These are phyloP conservation scores for Amanita brunnescens DNA, from an alignment of 768 basidiomycete genomes.

Conservation along the genomic window DNA sequence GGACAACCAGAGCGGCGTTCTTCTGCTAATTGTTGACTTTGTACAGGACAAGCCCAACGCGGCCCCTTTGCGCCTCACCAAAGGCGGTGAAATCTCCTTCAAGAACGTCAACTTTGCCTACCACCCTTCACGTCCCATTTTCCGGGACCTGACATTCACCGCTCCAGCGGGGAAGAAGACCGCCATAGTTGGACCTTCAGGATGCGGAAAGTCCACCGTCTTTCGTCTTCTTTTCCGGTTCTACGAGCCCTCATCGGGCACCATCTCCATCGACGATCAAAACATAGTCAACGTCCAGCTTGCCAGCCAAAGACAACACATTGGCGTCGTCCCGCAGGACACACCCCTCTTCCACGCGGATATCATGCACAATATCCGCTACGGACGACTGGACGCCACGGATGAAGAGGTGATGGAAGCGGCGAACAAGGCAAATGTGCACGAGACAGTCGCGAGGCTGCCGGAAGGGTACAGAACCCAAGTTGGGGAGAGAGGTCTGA, in stretches of 20 bases:
- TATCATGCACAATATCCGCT: conserved; percentile 91
- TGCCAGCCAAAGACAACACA: conserved; percentile 57
- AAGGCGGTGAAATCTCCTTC: conserved; percentile 85
- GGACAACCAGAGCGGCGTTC: conserved; percentile 6
- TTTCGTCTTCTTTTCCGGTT: conserved; percentile 92
- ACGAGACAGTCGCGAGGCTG: conserved; percentile 66
- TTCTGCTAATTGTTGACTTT: neutral
- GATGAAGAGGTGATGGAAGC: conserved; percentile 87
- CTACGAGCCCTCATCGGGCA: conserved; percentile 76
- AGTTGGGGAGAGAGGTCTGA: conserved; percentile 93
- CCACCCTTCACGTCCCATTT: conserved; percentile 87
- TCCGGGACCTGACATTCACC: conserved; percentile 78
- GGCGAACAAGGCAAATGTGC: conserved; percentile 80
- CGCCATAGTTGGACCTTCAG: conserved; percentile 94
- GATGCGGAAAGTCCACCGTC: conserved; percentile 96
- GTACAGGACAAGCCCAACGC: conserved; percentile 64
- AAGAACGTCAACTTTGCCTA: conserved; percentile 91
- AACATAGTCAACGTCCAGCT: conserved; percentile 69
- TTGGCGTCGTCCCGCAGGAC: conserved; percentile 97
- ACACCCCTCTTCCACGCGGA: conserved; percentile 96
- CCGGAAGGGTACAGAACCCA: conserved; percentile 85
- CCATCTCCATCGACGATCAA: conserved; percentile 85
- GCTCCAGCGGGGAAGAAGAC: conserved; percentile 96
- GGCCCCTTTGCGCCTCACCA: conserved; percentile 48
- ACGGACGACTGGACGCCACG: conserved; percentile 78